Base-by-base conservation (phyloP, 2,329 filamentous ascomycete genomes). In the Emericellopsis atlantica region DNA sequence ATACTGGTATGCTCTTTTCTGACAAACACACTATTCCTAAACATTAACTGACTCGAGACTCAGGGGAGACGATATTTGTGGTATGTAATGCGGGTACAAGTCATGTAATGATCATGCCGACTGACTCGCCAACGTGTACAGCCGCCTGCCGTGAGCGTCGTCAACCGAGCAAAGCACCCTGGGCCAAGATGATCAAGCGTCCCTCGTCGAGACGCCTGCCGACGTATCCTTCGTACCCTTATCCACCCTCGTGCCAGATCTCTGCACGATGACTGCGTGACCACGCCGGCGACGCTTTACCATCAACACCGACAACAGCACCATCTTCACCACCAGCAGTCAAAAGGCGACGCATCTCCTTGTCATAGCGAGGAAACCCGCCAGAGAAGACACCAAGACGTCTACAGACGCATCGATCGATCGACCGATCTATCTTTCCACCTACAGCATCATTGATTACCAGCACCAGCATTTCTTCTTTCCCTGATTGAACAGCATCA, bases 61-160 rank as follows among this genome's bases (percentile, higher is more conserved):
- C 43, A 66, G 62, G 55, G 62, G 62, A 45, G 61, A 66, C 46
- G 64, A 66, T 45, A 62, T 66, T 43, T 66, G 64, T 48, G 61
- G 62, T 66, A 61, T 50, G 62, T 59, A n/a, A 23, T 18, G 29
- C 32, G n/a, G 18, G 33, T 21, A 10, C 33, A 9, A 33, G 10
- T 18, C 8, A 26, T 16, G 5, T 10, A 7, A 14, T 10, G 11
- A 16, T n/a, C 14, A 9, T 12, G 24, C 12, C 38, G 18, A 11
- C 31, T 40, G n/a, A 34, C 39, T 18, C 14, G 16, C 7, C 26
- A 32, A 24, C 16, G n/a, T n/a, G 18, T 21, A 21, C 5, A 63
- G 60, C 59, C 46, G 58, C 60, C 21, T 63, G 60, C 44, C 58
- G 59, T 22, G 60, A 63, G 51, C 58, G 60, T 42, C 58, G 58